Base-by-base conservation (phyloP, 1,284 basidiomycete genomes). In the Boletellus sp. region DNA sequence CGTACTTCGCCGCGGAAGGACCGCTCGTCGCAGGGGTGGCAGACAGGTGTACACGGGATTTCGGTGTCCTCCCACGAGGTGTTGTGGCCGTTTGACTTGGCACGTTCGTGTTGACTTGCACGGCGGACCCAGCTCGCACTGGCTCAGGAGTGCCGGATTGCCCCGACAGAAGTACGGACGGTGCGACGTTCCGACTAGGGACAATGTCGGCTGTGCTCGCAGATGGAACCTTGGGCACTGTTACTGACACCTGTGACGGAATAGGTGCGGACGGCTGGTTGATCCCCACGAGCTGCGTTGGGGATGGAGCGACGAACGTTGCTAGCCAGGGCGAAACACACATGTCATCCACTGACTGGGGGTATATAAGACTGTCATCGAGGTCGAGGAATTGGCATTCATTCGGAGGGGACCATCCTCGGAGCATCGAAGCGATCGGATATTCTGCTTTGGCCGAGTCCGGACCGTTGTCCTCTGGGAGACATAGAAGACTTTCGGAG, bases 371-470 rank as follows among this genome's bases (percentile, higher is more conserved):
- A 6, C 26, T 40, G 17, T 56, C 51, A 14, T 57, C 58, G 17
- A 61, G 48, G 19, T 65, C 64, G 25, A 61, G 41, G 26, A 50
- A 63, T 34, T 52, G 56, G 10, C 44, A 61, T 27, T 64, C 62
- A 6, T 42, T 36, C 13, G 60, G 56, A 42, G 60, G 60, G 2
- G 46, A 42, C 60, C 60, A 61, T 42, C 60, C 64, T 5, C 25
- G 44, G 32, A 66, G 49, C 5, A 20, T 37, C 27, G 57, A 23
- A 10, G 40, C 14, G 22, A 22, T 37, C 9, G 39, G 21, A 16
- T 16, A 6, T 9, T 8, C 14, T 8, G 5, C 23, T 23, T 43
- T 13, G 17, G 19, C 19, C 23, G 1, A 48, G 36, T 20, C 25
- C 19, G 35, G 45, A 42, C 30, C 29, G 23, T 48, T 25, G 29